phyloP scores from a whole-genome alignment of 768 basidiomycete species.

The Symmetrospora coprosmae region DNA sequence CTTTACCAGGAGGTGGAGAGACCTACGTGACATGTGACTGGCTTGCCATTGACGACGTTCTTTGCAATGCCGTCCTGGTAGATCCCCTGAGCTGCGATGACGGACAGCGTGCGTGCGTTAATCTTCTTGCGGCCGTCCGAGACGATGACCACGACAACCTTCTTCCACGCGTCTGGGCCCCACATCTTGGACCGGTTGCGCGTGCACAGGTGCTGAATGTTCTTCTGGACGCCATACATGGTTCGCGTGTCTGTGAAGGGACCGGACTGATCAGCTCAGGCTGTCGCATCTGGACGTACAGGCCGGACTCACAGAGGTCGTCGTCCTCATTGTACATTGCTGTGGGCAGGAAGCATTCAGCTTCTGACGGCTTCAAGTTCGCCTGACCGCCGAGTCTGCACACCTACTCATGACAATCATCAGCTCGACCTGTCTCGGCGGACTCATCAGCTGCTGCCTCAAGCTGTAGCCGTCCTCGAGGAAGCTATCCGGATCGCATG shows the following conservation, averaged over 20 bases:
- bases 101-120: conserved; percentile 50
- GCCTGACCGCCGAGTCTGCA: too few relatives aligned
- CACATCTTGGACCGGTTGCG: conserved; percentile 80
- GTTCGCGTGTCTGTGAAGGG: conserved; percentile 44
- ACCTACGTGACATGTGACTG: conserved; percentile 60
- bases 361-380: not conserved
- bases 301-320: not conserved
- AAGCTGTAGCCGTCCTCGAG: conserved; percentile 65
- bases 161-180: conserved; percentile 97
- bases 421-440: conserved; percentile 74
- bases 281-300: not conserved
- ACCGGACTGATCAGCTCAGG: not conserved
- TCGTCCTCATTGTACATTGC: conserved; percentile 19
- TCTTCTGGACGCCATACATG: conserved; percentile 93
- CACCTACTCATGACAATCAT: conserved; percentile 71
- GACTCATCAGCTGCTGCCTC: conserved; percentile 80
- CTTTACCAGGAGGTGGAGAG: not conserved
- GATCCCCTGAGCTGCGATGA: conserved; percentile 80
- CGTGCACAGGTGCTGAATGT: conserved; percentile 73
- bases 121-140: conserved; percentile 38
- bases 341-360: not conserved
- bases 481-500: conserved; percentile 91
- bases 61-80: conserved; percentile 91
- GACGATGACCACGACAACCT: conserved; percentile 43
- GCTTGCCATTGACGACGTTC: conserved; percentile 55